These are phyloP conservation scores for Cyberlindnera amylophila DNA, from an alignment of 805 yeast genomes.

Conservation along the genomic window DNA sequence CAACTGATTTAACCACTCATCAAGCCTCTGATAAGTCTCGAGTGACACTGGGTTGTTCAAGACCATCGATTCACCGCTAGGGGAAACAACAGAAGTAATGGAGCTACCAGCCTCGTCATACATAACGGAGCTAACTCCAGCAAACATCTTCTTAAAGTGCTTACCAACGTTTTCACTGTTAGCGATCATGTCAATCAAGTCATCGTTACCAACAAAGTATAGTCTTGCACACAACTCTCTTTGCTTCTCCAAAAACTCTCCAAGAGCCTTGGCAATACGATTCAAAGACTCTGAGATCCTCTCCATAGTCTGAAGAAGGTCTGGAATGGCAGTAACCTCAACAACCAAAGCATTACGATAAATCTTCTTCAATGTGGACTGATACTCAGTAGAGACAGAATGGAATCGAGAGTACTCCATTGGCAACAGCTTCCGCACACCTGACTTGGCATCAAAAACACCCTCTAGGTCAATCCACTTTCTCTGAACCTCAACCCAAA, in stretches of 20 bases:
- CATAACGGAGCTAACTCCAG: constrained; percentile 50
- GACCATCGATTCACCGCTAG: constrained; percentile 56
- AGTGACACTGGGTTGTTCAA: constrained; percentile 43
- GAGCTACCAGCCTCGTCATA: constrained; percentile 31
- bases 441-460: constrained; percentile 58
- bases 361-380: constrained; percentile 45
- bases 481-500: constrained; percentile 83
- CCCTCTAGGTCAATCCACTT: constrained; percentile 87
- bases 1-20: constrained; percentile 59
- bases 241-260: constrained; percentile 77
- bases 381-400: constrained; percentile 58
- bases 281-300: constrained; percentile 52
- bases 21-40: constrained; percentile 37
- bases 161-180: constrained; percentile 51
- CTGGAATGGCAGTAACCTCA: constrained; percentile 51
- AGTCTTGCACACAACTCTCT: constrained; percentile 75
- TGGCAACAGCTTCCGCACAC: constrained; percentile 61
- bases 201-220: constrained; percentile 88
- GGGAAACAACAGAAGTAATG: constrained; percentile 52
- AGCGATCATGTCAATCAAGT: constrained; percentile 78
- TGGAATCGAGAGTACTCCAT: constrained; percentile 65
- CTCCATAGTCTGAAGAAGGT: constrained; percentile 42
- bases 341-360: constrained; percentile 47
- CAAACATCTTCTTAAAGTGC: constrained; percentile 68
- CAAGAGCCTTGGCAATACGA: constrained; percentile 59